Evolutionary conservation across 257 asterid genomes (phyloP).

Genomic region (Fraxinus excelsior): DNA sequence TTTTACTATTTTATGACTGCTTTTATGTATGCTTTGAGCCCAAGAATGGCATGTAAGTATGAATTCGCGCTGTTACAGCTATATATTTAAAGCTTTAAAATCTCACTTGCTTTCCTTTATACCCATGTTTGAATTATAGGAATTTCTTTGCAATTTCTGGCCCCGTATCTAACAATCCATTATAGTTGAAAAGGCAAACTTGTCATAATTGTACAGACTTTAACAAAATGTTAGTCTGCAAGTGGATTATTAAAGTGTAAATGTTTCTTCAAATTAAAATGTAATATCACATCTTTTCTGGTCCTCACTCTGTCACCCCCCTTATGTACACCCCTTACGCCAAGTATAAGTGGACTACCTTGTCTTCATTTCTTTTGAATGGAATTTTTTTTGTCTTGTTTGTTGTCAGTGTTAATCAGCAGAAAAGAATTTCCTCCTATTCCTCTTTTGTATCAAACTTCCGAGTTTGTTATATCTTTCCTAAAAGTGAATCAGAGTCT

Average conservation of each 20-base stretch:
- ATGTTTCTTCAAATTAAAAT: not conserved
- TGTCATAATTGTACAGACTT: not conserved
- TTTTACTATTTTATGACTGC: conserved; percentile 87
- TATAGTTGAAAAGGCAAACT: conserved; percentile 1
- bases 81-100: not conserved
- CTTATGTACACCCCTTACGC: not conserved
- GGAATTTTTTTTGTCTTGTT: conserved; percentile 7
- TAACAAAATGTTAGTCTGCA: conserved; percentile 1
- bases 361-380: not conserved
- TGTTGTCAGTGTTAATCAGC: not conserved
- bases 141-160: not conserved
- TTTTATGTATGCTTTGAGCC: conserved; percentile 87
- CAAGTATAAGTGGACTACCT: conserved; percentile 2
- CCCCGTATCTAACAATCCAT: not conserved
- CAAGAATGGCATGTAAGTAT: conserved; percentile 99
- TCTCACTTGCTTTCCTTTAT: conserved; percentile 15
- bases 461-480: not conserved
- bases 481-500: not conserved
- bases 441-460: not conserved
- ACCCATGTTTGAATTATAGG: not conserved
- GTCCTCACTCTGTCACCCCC: not conserved
- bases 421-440: not conserved
- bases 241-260: not conserved
- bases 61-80: conserved; percentile 14
- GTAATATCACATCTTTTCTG: conserved; percentile 10